Evolutionary conservation across 169 alveolate genomes (phyloP).

Genomic region (Neospora caninum): DNA sequence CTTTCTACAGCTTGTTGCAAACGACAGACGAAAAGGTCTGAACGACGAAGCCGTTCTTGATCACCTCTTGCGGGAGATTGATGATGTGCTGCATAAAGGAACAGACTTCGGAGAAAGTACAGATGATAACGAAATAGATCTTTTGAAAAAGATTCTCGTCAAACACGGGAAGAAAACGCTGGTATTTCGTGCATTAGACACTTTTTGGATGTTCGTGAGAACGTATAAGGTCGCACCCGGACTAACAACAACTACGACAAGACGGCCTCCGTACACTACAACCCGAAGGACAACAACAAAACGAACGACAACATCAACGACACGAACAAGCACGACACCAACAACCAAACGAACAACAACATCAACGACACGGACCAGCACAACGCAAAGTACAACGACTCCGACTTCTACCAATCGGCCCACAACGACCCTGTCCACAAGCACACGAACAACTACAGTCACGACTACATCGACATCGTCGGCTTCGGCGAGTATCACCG

Average conservation of each 20-base stretch:
- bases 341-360: not conserved
- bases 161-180: not conserved
- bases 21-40: not conserved
- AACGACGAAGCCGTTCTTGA: not conserved
- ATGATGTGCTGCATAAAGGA: not conserved
- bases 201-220: constrained; percentile 1
- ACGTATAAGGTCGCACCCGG: not conserved
- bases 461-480: not conserved
- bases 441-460: not conserved
- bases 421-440: not conserved
- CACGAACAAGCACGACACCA: not conserved
- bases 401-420: not conserved
- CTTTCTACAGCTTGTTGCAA: not conserved
- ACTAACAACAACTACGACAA: not conserved
- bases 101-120: not conserved
- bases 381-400: not conserved
- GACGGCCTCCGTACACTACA: not conserved
- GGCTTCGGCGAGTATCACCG: not conserved
- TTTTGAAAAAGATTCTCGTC: not conserved
- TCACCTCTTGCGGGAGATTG: not conserved
- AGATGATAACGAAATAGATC: not conserved
- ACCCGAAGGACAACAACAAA: not conserved
- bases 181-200: not conserved
- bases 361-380: not conserved
- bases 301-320: not conserved